Conservation (phyloP, 805 yeast species). For the Spathaspora gorwiae region DNA sequence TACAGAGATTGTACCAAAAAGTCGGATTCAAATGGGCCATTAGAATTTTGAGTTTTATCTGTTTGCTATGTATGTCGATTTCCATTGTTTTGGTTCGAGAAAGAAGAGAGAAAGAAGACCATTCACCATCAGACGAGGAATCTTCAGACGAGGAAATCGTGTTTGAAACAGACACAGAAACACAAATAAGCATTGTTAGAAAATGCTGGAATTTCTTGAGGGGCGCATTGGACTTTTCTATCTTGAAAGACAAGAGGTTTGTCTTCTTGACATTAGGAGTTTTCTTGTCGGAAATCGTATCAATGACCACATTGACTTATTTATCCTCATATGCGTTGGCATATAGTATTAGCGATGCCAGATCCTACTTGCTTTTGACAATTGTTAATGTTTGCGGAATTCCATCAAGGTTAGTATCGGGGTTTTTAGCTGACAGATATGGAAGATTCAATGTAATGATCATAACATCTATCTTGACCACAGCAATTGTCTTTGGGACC, state of each 20-base stretch:
- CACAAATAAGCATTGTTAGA: neutral
- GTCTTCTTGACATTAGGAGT: slow-evolving; percentile 21
- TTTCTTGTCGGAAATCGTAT: slow-evolving; percentile 42
- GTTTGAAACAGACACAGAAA: neutral
- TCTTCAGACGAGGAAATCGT: neutral
- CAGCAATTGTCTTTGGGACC: slow-evolving; percentile 16
- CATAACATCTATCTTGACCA: slow-evolving; percentile 16
- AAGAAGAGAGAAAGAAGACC: slow-evolving; percentile 7
- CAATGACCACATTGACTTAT: slow-evolving; percentile 36
- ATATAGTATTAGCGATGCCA: slow-evolving; percentile 15
- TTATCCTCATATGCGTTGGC: slow-evolving; percentile 24
- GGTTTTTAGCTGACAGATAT: slow-evolving; percentile 22
- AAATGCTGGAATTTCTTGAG: slow-evolving; percentile 21
- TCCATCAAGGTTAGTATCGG: slow-evolving; percentile 23
- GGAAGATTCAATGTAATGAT: slow-evolving; percentile 26
- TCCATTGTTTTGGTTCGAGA: slow-evolving; percentile 18
- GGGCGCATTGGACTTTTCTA: slow-evolving; percentile 18
- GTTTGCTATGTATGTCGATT: slow-evolving; percentile 13
- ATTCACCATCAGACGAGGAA: neutral
- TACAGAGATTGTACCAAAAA: slow-evolving; percentile 17
- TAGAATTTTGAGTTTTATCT: slow-evolving; percentile 19
- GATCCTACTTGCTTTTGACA: slow-evolving; percentile 20
- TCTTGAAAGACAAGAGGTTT: slow-evolving; percentile 19
- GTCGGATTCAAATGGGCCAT: slow-evolving; percentile 29
- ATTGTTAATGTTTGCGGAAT: slow-evolving; percentile 25